phyloP scores from a whole-genome alignment of 2,329 filamentous ascomycete genomes.

The Trichoderma atrobrunneum region DNA sequence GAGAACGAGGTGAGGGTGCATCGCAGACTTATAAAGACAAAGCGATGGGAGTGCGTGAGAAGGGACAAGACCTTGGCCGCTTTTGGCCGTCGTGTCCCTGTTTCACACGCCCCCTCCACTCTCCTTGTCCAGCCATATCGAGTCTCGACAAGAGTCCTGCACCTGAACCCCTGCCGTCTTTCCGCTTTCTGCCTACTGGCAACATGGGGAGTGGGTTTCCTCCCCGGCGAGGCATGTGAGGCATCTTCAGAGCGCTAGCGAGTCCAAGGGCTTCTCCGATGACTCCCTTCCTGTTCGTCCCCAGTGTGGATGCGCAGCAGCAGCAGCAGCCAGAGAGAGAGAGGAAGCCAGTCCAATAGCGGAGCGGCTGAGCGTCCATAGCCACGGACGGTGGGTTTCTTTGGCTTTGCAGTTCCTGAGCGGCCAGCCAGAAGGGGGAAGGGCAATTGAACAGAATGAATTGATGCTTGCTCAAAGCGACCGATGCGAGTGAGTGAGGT shows the following conservation, averaged over 20 bases:
- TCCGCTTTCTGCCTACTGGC: conserved; percentile 18
- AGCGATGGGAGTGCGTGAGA: not conserved
- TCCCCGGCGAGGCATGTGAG: conserved; percentile 14
- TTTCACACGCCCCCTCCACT: conserved; percentile 18
- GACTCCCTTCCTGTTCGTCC: conserved; percentile 17
- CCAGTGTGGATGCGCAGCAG: conserved; percentile 10
- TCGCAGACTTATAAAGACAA: conserved; percentile 19
- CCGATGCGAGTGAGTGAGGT: not conserved
- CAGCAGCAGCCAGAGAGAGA: too few relatives aligned
- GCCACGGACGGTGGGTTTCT: conserved; percentile 15
- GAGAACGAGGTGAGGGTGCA: conserved; percentile 20
- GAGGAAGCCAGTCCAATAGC: conserved; percentile 11
- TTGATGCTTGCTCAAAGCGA: not conserved
- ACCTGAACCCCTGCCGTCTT: conserved; percentile 13
- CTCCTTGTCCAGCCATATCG: not conserved
- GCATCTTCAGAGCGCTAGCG: conserved; percentile 14
- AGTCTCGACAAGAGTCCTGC: conserved; percentile 6
- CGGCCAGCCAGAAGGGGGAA: conserved; percentile 15
- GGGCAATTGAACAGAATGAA: not conserved
- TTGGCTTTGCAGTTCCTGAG: not conserved
- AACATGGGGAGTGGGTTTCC: not conserved
- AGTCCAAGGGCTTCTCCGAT: conserved; percentile 15
- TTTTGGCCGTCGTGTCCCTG: conserved; percentile 5
- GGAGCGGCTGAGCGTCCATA: conserved; percentile 18
- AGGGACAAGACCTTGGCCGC: conserved; percentile 4